Evolutionary conservation across 169 alveolate species (phyloP).

Genomic region (Cryptosporidium felis): DNA sequence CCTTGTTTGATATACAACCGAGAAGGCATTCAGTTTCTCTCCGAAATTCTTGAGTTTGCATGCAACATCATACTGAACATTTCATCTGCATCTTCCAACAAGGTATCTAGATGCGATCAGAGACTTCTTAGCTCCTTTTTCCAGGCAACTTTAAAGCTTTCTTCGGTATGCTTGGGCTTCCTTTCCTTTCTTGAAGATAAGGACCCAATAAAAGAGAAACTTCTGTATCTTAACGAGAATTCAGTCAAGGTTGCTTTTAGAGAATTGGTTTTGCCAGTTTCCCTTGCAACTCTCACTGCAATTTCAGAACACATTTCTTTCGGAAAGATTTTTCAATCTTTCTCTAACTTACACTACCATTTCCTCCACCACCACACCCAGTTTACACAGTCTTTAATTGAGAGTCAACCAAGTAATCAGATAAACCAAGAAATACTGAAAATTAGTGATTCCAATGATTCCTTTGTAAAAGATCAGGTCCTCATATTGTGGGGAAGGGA

Average conservation of each 20-base stretch:
- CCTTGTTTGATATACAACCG: conserved; percentile 25
- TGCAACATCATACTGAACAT: conserved; percentile 28
- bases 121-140: neutral
- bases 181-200: neutral
- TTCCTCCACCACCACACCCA: conserved; percentile 50
- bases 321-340: conserved; percentile 31
- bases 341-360: conserved; percentile 2
- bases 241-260: neutral
- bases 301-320: conserved; percentile 53
- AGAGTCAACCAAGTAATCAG: neutral
- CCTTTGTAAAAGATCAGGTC: conserved; percentile 33
- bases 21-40: conserved; percentile 15
- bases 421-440: conserved; percentile 6
- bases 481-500: conserved; percentile 64
- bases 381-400: conserved; percentile 44
- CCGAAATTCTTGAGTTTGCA: conserved; percentile 33
- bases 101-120: neutral
- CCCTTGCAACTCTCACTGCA: conserved; percentile 27
- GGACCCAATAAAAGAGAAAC: neutral
- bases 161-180: conserved; percentile 44
- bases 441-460: conserved; percentile 16
- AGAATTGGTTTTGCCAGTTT: conserved; percentile 16
- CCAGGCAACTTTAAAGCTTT: conserved; percentile 22
- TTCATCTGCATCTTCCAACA: conserved; percentile 3
- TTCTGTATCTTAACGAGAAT: neutral